Percentiles rank a stretch among this genome's conserved stretches.
Conservation (phyloP, 768 basidiomycete genomes). For the Leccinum sublutescens region DNA sequence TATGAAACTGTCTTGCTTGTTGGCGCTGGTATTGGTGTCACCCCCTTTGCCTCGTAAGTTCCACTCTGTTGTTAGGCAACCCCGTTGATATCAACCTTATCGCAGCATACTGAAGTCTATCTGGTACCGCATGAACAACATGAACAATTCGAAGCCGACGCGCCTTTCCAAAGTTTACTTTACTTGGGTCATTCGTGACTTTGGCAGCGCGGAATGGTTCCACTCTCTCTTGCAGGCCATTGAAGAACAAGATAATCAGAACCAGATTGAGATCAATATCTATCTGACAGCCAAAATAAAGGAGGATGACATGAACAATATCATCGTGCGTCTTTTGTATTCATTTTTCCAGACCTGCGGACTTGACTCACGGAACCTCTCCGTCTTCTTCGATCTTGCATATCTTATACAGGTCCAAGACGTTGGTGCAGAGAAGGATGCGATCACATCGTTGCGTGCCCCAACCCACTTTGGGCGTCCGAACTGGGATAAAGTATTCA, state of each 20-base stretch:
- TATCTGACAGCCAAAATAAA: constrained; percentile 90
- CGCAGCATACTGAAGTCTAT: constrained; percentile 82
- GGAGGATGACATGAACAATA: constrained; percentile 93
- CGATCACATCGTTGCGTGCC: constrained; percentile 83
- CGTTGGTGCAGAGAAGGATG: constrained; percentile 90
- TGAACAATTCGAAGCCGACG: constrained; percentile 70
- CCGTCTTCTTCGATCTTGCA: background rate
- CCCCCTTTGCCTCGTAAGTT: constrained; percentile 90
- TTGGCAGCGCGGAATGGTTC: constrained; percentile 90
- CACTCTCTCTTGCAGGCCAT: constrained; percentile 90
- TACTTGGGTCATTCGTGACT: constrained; percentile 95
- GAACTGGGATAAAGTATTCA: constrained; percentile 78
- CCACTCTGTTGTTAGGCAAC: background rate
- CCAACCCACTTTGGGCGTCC: constrained; percentile 94
- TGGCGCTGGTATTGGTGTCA: constrained; percentile 95
- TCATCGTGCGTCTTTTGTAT: constrained; percentile 55
- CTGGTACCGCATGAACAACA: constrained; percentile 95
- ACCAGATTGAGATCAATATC: constrained; percentile 90
- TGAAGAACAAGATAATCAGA: constrained; percentile 86
- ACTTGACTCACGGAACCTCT: constrained; percentile 1
- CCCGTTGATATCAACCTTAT: constrained; percentile 3
- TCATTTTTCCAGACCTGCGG: background rate
- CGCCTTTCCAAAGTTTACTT: constrained; percentile 91
- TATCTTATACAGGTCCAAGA: constrained; percentile 61
- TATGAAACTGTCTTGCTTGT: constrained; percentile 88